Evolutionary conservation across 176 grass and related monocot genomes (phyloP).

Genomic region (Rhynchospora tenuis): DNA sequence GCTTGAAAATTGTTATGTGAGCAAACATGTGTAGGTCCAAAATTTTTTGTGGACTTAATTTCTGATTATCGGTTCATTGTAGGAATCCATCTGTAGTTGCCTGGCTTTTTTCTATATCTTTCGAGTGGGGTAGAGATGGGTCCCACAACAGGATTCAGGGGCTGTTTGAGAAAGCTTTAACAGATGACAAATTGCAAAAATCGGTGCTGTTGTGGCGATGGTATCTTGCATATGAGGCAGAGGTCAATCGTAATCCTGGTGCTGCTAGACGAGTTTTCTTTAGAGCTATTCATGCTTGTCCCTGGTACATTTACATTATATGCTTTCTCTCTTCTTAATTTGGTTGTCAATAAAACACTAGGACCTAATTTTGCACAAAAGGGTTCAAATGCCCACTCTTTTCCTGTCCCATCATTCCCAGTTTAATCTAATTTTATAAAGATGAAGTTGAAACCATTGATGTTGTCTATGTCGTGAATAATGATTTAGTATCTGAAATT

Average conservation of each 20-base stretch:
- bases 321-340: neutral
- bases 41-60: neutral
- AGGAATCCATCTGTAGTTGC: conserved; percentile 71
- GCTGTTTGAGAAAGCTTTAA: conserved; percentile 85
- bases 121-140: conserved; percentile 66
- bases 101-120: conserved; percentile 77
- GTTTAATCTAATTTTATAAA: neutral
- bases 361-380: neutral
- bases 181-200: conserved; percentile 79
- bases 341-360: neutral
- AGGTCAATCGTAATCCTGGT: conserved; percentile 58
- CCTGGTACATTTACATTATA: conserved; percentile 52
- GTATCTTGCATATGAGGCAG: conserved; percentile 76
- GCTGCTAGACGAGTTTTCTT: conserved; percentile 77
- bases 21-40: neutral
- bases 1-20: neutral
- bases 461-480: neutral
- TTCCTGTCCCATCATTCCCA: neutral
- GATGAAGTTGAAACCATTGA: neutral
- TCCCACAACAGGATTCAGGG: conserved; percentile 82
- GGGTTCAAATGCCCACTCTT: neutral
- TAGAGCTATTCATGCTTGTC: conserved; percentile 98
- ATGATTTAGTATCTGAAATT: neutral
- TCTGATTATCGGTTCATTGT: conserved; percentile 5
- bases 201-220: conserved; percentile 85